These are phyloP conservation scores for Heteromeles arbutifolia DNA, from an alignment of 306 rosid genomes.

Conservation along the genomic window DNA sequence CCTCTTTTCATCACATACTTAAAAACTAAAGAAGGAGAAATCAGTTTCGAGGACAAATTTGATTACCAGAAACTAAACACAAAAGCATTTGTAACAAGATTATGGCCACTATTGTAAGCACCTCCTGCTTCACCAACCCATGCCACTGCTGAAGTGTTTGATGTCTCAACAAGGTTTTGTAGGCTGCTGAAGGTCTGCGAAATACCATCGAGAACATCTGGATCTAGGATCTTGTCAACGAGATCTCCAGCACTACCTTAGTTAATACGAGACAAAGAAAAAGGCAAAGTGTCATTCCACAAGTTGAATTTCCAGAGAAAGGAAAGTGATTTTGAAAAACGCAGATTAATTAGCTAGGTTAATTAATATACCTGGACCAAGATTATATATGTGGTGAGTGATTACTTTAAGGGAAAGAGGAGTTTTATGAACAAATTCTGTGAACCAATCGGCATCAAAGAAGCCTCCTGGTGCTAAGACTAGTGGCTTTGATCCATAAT, in stretches of 20 bases:
- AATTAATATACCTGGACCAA: constrained; percentile 54
- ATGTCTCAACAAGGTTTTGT: constrained; percentile 29
- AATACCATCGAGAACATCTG: constrained; percentile 43
- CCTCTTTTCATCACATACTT: neutral
- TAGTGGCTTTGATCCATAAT: constrained; percentile 41
- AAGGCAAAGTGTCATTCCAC: neutral
- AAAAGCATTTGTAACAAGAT: constrained; percentile 65
- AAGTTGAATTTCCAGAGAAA: neutral
- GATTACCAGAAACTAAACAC: constrained; percentile 57
- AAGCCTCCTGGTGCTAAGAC: constrained; percentile 73
- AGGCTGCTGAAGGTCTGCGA: constrained; percentile 40
- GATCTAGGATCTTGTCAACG: constrained; percentile 41
- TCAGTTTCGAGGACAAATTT: neutral
- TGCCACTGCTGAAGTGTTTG: constrained; percentile 36
- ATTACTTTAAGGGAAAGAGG: constrained; percentile 33
- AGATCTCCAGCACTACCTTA: constrained; percentile 49
- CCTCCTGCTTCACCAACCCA: constrained; percentile 92
- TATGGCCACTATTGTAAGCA: constrained; percentile 65
- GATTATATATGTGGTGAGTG: constrained; percentile 70
- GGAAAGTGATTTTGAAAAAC: neutral
- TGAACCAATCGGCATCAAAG: constrained; percentile 55
- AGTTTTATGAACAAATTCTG: constrained; percentile 34
- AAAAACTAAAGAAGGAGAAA: neutral
- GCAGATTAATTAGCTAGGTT: neutral
- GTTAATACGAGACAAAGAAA: neutral